phyloP scores from a whole-genome alignment of 345 rosid species.

The Populus ilicifolia region DNA sequence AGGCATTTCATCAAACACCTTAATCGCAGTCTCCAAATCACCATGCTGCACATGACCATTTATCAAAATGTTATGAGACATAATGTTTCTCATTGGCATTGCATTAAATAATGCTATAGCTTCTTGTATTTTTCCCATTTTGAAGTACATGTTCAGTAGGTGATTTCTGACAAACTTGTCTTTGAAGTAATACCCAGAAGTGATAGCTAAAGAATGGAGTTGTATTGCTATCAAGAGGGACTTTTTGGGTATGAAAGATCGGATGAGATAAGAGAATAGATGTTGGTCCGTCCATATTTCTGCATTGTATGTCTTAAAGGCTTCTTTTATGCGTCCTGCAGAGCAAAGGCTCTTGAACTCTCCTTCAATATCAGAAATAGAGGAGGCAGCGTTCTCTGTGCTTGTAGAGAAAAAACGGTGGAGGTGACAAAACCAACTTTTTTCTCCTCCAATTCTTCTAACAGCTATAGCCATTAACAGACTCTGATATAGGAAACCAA shows the following conservation, averaged over 20 bases:
- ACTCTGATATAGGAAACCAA: no score
- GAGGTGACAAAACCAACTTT: no score
- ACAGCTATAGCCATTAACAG: no score
- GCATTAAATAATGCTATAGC: slow-evolving; percentile 42
- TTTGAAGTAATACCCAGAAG: slow-evolving; percentile 52
- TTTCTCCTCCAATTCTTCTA: no score
- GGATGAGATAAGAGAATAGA: slow-evolving; percentile 54
- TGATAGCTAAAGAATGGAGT: slow-evolving; percentile 59
- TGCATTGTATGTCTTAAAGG: slow-evolving; percentile 40
- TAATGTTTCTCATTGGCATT: slow-evolving; percentile 53
- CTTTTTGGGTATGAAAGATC: slow-evolving; percentile 39
- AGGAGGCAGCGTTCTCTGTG: slow-evolving; percentile 7
- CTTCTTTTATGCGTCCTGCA: slow-evolving; percentile 51
- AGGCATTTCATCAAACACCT: slow-evolving; percentile 65
- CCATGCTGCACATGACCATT: slow-evolving; percentile 42
- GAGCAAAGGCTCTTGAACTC: slow-evolving; percentile 48
- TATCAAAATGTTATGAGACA: slow-evolving; percentile 76
- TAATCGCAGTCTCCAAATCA: slow-evolving; percentile 45
- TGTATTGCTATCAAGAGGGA: slow-evolving; percentile 45
- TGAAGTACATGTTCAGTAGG: slow-evolving; percentile 66
- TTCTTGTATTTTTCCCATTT: slow-evolving; percentile 45
- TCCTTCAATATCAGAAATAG: background rate
- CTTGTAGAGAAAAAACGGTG: slow-evolving; percentile 25
- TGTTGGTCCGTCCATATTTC: slow-evolving; percentile 57
- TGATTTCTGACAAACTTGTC: slow-evolving; percentile 69